Evolutionary conservation across 768 basidiomycete genomes (phyloP).

Genomic region (Tylopilus felleus): DNA sequence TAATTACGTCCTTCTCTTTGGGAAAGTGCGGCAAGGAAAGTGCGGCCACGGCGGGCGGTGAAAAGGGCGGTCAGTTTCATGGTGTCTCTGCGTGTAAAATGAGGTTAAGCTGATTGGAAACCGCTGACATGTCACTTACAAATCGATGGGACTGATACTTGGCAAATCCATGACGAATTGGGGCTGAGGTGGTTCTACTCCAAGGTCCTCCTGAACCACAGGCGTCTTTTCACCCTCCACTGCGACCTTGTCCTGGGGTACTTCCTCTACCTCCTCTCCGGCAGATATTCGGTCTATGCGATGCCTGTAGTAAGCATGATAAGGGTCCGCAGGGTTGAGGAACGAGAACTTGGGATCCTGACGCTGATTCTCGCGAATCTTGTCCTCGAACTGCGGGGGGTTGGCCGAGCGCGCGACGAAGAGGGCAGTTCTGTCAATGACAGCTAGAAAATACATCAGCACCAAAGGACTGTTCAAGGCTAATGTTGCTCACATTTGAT

Average conservation of each 20-base stretch:
- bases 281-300: constrained; percentile 79
- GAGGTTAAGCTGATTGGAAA: neutral
- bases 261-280: constrained; percentile 70
- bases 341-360: constrained; percentile 98
- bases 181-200: constrained; percentile 71
- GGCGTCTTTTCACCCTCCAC: constrained; percentile 32
- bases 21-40: constrained; percentile 82
- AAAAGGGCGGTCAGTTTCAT: constrained; percentile 96
- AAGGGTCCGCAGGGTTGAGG: constrained; percentile 94
- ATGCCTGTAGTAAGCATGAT: constrained; percentile 97
- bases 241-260: constrained; percentile 41
- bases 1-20: constrained; percentile 90
- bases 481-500: constrained; percentile 66
- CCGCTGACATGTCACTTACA: constrained; percentile 56
- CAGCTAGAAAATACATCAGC: constrained; percentile 47
- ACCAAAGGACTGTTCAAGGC: neutral
- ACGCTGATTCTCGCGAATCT: constrained; percentile 95
- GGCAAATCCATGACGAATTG: constrained; percentile 87
- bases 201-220: constrained; percentile 53
- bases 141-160: constrained; percentile 81
- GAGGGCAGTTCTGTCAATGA: constrained; percentile 92
- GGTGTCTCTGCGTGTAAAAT: constrained; percentile 61
- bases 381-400: constrained; percentile 91
- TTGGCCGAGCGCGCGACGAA: constrained; percentile 94
- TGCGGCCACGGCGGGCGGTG: constrained; percentile 85